These are phyloP conservation scores for Medicago lupulina DNA, from an alignment of 306 rosid genomes.

Conservation along the genomic window DNA sequence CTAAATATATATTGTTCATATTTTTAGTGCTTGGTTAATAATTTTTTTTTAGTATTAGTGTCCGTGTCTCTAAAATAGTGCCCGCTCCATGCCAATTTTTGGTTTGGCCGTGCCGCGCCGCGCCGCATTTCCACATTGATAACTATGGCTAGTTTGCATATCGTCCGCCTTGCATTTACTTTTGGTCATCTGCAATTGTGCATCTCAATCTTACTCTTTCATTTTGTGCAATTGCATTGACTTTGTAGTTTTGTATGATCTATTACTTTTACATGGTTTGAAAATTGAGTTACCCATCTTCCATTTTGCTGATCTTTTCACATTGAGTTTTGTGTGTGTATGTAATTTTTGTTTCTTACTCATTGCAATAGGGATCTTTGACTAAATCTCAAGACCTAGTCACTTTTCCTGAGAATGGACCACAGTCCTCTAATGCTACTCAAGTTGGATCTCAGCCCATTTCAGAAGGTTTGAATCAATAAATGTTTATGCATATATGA, in stretches of 20 bases:
- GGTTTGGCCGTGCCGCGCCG: no score
- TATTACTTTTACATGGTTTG: constrained; percentile 1
- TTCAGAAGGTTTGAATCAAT: constrained; percentile 67
- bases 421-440: constrained; percentile 55
- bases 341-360: constrained; percentile 36
- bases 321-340: background rate
- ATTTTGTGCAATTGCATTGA: background rate
- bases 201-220: background rate
- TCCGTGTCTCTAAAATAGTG: no score
- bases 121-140: no score
- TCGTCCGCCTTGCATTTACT: constrained; percentile 7
- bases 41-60: no score
- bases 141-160: background rate
- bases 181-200: background rate
- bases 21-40: no score
- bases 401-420: constrained; percentile 56
- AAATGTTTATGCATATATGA: constrained; percentile 35
- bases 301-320: background rate
- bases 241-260: background rate
- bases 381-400: constrained; percentile 59
- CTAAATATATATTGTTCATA: no score
- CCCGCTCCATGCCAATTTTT: no score
- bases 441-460: constrained; percentile 59
- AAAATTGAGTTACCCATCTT: background rate
- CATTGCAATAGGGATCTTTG: constrained; percentile 63